Evolutionary conservation across 2,329 filamentous ascomycete genomes (phyloP).

Genomic region (Calonectria montana): DNA sequence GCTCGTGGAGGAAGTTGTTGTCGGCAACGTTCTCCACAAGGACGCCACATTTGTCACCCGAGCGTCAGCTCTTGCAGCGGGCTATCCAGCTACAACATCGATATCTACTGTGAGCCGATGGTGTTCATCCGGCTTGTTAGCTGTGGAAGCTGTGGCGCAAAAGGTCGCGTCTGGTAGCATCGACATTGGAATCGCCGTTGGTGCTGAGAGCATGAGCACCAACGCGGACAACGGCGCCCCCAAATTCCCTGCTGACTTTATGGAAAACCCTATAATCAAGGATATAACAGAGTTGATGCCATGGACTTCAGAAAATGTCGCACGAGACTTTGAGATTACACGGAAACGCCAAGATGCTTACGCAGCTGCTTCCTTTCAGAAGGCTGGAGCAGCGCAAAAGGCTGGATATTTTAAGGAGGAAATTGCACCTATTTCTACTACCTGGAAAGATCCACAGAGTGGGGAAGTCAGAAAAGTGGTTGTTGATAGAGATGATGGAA

Average conservation of each 20-base stretch:
- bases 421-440: slow-evolving; percentile 57
- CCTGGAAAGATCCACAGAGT: slow-evolving; percentile 6
- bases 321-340: slow-evolving; percentile 76
- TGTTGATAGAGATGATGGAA: slow-evolving; percentile 76
- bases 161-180: slow-evolving; percentile 75
- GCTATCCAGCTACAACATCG: slow-evolving; percentile 77
- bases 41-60: slow-evolving; percentile 54
- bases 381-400: slow-evolving; percentile 78
- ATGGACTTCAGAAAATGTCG: slow-evolving; percentile 81
- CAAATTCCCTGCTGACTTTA: background rate
- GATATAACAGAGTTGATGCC: slow-evolving; percentile 77
- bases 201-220: slow-evolving; percentile 75
- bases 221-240: slow-evolving; percentile 8
- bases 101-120: slow-evolving; percentile 78
- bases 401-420: slow-evolving; percentile 80
- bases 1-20: background rate
- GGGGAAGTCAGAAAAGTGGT: slow-evolving; percentile 49
- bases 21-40: background rate
- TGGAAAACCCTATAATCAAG: background rate
- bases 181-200: slow-evolving; percentile 76
- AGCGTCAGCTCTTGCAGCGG: slow-evolving; percentile 76
- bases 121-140: slow-evolving; percentile 80
- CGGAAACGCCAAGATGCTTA: slow-evolving; percentile 75
- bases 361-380: slow-evolving; percentile 73
- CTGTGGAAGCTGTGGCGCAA: slow-evolving; percentile 79